Conservation (phyloP, 1,284 basidiomycete genomes). For the Hypsizygus ulmarius region DNA sequence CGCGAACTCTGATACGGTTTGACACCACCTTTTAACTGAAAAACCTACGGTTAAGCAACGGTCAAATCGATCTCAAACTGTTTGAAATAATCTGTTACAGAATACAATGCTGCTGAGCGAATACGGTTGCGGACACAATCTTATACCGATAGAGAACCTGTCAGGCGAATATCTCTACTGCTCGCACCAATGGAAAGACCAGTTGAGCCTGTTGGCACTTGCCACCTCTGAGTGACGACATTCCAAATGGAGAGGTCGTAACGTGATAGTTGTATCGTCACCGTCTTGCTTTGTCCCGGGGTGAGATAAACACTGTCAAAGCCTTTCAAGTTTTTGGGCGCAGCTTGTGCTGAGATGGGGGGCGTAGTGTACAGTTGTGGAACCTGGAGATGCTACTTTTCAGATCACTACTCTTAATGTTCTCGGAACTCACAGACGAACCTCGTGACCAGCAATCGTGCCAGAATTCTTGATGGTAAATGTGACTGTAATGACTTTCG, state of each 20-base stretch:
- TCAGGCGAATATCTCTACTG: constrained; percentile 45
- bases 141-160: constrained; percentile 32
- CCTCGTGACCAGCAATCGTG: constrained; percentile 46
- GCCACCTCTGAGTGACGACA: constrained; percentile 42
- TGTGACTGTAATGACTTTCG: constrained; percentile 41
- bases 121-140: neutral
- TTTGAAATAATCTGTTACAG: too few species aligned
- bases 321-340: constrained; percentile 47
- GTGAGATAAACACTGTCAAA: constrained; percentile 46
- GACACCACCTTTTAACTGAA: neutral
- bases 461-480: constrained; percentile 49
- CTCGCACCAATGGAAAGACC: constrained; percentile 46
- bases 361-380: constrained; percentile 49
- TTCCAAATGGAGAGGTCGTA: constrained; percentile 47
- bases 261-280: constrained; percentile 41
- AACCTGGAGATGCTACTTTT: constrained; percentile 30
- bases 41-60: too few species aligned
- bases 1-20: neutral
- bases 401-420: constrained; percentile 1
- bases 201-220: constrained; percentile 41
- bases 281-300: constrained; percentile 38
- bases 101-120: too few species aligned
- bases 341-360: constrained; percentile 41
- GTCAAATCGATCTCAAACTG: too few species aligned
- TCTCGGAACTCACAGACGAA: constrained; percentile 21